A percentile compares a stretch with the other conserved stretches of the same genome.
Evolutionary conservation across 345 rosid genomes (phyloP).

Genomic region (Carallia pectinifolia): DNA sequence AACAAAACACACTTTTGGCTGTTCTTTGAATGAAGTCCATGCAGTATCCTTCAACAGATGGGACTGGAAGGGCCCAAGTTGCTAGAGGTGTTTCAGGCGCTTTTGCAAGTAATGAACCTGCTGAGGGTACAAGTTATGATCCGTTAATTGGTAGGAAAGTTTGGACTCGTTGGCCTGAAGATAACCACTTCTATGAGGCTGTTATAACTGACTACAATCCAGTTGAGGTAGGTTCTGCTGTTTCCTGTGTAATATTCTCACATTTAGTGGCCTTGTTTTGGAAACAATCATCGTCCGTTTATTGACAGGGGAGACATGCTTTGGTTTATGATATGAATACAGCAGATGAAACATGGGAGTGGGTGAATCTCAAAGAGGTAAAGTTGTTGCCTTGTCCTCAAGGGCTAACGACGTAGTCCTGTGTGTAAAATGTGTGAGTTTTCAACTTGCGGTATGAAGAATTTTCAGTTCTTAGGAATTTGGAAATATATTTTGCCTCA

Average conservation of each 20-base stretch:
- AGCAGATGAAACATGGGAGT: conserved; percentile 81
- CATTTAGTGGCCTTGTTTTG: conserved; percentile 17
- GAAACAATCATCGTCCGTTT: conserved; percentile 17
- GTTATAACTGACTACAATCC: conserved; percentile 72
- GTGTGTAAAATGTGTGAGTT: background rate
- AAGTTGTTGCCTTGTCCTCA: conserved; percentile 10
- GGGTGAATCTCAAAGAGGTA: conserved; percentile 99
- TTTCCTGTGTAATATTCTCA: conserved; percentile 9
- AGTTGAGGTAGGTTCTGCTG: conserved; percentile 44
- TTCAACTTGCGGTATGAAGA: background rate
- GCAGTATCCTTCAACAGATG: conserved; percentile 67
- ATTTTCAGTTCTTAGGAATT: background rate
- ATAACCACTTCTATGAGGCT: conserved; percentile 88
- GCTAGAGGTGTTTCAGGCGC: conserved; percentile 47
- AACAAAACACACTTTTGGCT: conserved; percentile 25
- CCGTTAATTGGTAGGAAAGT: conserved; percentile 81
- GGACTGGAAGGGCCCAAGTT: conserved; percentile 64
- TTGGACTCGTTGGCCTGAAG: conserved; percentile 98
- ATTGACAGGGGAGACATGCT: conserved; percentile 79
- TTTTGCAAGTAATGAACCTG: conserved; percentile 57
- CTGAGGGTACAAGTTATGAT: conserved; percentile 60
- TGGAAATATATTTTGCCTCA: too few relatives aligned
- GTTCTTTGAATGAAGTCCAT: conserved; percentile 48
- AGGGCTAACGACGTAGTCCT: conserved; percentile 2
- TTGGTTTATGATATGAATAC: conserved; percentile 87